A percentile compares a stretch with the other conserved stretches of the same genome.
Conservation (phyloP, 2,329 filamentous ascomycete species). For the Trichoderma breve region DNA sequence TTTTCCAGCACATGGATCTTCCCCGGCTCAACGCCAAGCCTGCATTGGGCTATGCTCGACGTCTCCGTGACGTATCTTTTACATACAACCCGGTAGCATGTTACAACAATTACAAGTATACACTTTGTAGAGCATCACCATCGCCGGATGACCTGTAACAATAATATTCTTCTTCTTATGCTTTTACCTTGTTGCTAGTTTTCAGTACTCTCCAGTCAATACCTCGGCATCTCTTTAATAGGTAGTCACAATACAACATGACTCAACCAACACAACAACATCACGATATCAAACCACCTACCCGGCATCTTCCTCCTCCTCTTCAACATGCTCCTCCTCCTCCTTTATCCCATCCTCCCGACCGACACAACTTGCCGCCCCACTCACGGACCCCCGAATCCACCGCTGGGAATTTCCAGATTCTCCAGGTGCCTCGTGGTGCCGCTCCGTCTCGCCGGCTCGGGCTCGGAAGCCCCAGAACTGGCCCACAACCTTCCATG, state of each 20-base stretch:
- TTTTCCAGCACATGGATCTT: neutral
- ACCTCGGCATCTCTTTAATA: neutral
- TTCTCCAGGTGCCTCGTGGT: neutral
- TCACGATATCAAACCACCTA: neutral
- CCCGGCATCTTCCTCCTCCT: neutral
- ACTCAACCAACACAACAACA: neutral
- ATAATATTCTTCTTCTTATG: neutral
- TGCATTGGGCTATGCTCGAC: neutral
- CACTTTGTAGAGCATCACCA: neutral
- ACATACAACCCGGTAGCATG: neutral
- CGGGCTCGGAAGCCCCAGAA: constrained; percentile 17
- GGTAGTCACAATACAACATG: neutral
- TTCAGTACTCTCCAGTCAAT: neutral
- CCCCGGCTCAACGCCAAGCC: constrained; percentile 7
- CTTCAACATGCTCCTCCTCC: neutral
- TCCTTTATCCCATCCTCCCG: neutral
- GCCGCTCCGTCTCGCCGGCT: constrained; percentile 24
- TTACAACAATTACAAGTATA: neutral
- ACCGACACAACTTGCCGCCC: constrained; percentile 1
- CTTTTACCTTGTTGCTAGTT: neutral
- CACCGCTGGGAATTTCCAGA: neutral
- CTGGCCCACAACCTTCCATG: neutral
- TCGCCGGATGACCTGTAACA: neutral
- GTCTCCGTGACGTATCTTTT: neutral
- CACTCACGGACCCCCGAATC: constrained; percentile 15